Base-by-base conservation (phyloP, 768 basidiomycete genomes). In the Wakefieldia striispora region DNA sequence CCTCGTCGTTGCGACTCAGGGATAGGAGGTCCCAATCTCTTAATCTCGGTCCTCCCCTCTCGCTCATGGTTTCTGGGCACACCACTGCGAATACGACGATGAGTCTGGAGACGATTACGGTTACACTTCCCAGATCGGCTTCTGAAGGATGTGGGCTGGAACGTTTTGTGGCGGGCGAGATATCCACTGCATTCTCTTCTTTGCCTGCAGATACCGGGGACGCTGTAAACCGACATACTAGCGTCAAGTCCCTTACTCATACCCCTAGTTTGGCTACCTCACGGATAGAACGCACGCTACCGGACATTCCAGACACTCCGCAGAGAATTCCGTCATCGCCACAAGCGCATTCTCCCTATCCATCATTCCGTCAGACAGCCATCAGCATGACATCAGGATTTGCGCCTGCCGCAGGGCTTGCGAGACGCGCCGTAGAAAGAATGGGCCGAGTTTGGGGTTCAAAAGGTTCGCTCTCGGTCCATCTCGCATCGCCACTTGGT, bases 351-450 rank as follows among this genome's bases (percentile, higher is more conserved):
- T 56, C 48, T 45, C 50, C 62, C 21, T 62, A 67, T 37, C 66
- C 70, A 11, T 69, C 72, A 23, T 69, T 78, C 53, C 71, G 84
- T 19, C 84, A 82, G 59, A 82, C 84, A n/a, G 79, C 88, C 16
- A 76, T 89, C 54, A 88, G 86, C 58, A 82, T 90, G 72, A 80
- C 84, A 3, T 76, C 75, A 34, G 77, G 82, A 36, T 75, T 88
- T 41, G 82, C 82, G 3, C 85, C 86, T 23, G 84, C 83, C 19
- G 85, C 86, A 16, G 87, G 86, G 9, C 74, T 88, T 9, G 88
- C 87, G 10, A 84, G 83, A 60, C 78, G 84, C 49, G 87, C 89
- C 3, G 86, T 87, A 3, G 88, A 89, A 70, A 85, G 81, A 66
- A 80, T 90, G 73, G 83, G 83, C 34, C 77, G 81, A 35, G 83